Evolutionary conservation across 1,284 basidiomycete species (phyloP), one percentile per base, ranked within the genome.

Genomic region (Sanghuangporus baumii): DNA sequence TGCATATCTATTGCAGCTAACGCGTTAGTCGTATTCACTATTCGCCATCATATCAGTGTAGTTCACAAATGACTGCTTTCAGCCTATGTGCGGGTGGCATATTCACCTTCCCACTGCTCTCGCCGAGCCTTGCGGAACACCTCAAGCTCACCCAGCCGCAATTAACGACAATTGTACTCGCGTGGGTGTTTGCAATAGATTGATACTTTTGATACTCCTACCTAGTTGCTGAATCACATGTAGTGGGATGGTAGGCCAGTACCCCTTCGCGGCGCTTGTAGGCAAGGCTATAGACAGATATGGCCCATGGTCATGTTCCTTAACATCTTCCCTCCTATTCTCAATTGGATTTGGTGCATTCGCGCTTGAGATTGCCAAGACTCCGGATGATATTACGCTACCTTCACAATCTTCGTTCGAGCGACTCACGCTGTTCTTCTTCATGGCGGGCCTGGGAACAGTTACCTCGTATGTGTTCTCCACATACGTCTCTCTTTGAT

Each of bases 21-120:
- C 73, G 86, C 84, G 88, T 89, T 69, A 48, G 84, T 75, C 34
- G 47, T 14, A 50, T 31, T 40, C n/a, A 63, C 20, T 63, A 54
- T 5, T 26, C 31, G 7, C 23, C 64, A 41, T 63, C 54, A 36
- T 36, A 51, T 37, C 16, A 11, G 37, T 40, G 36, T 31, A 31
- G 43, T 51, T 62, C 8, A 48, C 20, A 36, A 14, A 34, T 16
- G 14, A 59, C 59, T 23, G 20, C 16, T 16, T 52, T 61, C 48
- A 91, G 88, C 20, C 71, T 91, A 67, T 85, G 80, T 65, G 87
- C 87, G 0, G 89, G 89, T 14, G 87, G 85, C 26, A 81, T 91
- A 62, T 91, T 89, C 75, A 86, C 81, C 58, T 91, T 91, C 70
- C 88, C 89, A 16, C 76, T 91, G 9, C 75, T 91, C 43, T 85